A percentile compares a stretch with the other conserved stretches of the same genome.
phyloP scores from a whole-genome alignment of 2,329 filamentous ascomycete genomes.

The Ascochyta clinopodiicola region DNA sequence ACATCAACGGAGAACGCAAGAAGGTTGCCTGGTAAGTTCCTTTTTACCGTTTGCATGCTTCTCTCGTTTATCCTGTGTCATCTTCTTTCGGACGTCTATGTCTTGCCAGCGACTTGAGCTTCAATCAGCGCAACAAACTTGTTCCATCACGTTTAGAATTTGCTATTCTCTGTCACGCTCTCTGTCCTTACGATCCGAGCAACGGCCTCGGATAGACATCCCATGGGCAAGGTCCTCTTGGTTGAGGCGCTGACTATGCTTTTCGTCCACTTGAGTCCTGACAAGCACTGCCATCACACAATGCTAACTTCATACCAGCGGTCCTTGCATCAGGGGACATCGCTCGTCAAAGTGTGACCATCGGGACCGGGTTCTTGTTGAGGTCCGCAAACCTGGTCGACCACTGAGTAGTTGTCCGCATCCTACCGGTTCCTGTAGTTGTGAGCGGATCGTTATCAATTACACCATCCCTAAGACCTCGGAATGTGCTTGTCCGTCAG shows the following conservation, averaged over 20 bases:
- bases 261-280: neutral
- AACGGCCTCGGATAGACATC: neutral
- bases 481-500: conserved; percentile 48
- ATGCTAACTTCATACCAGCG: conserved; percentile 54
- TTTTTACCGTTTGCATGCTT: neutral
- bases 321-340: conserved; percentile 77
- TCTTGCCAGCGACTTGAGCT: neutral
- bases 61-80: neutral
- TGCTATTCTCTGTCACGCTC: neutral
- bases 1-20: conserved; percentile 72
- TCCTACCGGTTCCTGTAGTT: conserved; percentile 67
- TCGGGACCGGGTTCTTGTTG: conserved; percentile 71
- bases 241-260: neutral
- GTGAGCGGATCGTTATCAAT: conserved; percentile 64
- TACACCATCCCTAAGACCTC: conserved; percentile 53
- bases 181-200: neutral
- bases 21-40: conserved; percentile 75
- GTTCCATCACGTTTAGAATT: neutral
- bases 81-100: neutral
- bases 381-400: conserved; percentile 74
- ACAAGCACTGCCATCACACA: neutral
- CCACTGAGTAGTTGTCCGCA: conserved; percentile 75
- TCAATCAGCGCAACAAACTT: too few relatives aligned
- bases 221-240: neutral
- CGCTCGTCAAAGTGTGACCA: conserved; percentile 78